Conservation (phyloP, 805 yeast species). For the Ascoidea asiatica region DNA sequence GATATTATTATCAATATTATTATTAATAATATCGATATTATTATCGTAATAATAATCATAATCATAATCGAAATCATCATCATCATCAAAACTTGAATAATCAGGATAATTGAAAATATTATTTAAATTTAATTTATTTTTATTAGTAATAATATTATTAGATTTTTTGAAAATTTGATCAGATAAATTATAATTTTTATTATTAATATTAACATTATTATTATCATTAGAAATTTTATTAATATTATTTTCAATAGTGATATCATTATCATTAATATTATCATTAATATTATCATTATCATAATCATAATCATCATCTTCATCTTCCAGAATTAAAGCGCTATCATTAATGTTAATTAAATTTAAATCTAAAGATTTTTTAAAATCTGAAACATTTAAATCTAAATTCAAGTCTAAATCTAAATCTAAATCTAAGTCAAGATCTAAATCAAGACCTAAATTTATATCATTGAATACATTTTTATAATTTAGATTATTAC, state of each 20-base stretch:
- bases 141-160: no score
- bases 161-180: no score
- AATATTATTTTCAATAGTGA: background rate
- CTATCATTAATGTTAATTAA: no score
- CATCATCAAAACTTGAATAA: conserved; percentile 1
- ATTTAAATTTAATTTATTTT: no score
- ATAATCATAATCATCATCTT: background rate
- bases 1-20: background rate
- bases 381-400: no score
- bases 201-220: conserved; percentile 12
- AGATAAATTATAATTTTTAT: background rate
- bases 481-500: background rate
- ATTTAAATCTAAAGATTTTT: no score
- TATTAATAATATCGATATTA: conserved; percentile 7
- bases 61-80: conserved; percentile 12
- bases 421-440: background rate
- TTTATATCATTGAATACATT: no score
- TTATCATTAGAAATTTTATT: conserved; percentile 16
- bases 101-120: background rate
- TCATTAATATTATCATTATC: background rate
- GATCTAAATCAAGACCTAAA: background rate
- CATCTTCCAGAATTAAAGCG: no score
- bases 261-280: background rate
- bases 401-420: no score
- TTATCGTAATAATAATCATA: conserved; percentile 19